These are phyloP conservation scores for Penicillium arizonense DNA, from an alignment of 495 filamentous ascomycete species.

Conservation along the genomic window DNA sequence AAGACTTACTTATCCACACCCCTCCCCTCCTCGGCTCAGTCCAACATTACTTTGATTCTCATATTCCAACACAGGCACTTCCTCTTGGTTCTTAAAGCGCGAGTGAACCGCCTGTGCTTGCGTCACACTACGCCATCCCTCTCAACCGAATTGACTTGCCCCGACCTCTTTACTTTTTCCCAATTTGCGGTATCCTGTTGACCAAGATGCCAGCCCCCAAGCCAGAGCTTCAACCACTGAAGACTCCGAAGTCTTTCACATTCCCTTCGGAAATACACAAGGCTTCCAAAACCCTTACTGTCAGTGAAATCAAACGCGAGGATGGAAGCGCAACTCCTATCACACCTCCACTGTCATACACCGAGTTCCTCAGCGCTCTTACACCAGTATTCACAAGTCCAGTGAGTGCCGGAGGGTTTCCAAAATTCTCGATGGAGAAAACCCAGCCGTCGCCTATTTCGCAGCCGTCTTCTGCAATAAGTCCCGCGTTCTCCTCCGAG, in stretches of 20 bases:
- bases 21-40: constrained; percentile 19
- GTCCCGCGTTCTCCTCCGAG: constrained; percentile 27
- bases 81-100: neutral
- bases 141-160: neutral
- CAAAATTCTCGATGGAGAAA: constrained; percentile 33
- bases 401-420: constrained; percentile 31
- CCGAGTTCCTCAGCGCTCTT: constrained; percentile 82
- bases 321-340: constrained; percentile 73
- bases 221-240: neutral
- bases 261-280: constrained; percentile 4
- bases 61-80: too few relatives aligned
- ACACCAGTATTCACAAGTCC: constrained; percentile 61
- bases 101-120: neutral
- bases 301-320: constrained; percentile 45
- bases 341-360: constrained; percentile 87
- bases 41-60: neutral
- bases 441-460: constrained; percentile 36
- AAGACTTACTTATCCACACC: constrained; percentile 34
- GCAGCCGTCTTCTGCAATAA: constrained; percentile 39
- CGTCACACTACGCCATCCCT: constrained; percentile 1
- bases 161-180: neutral
- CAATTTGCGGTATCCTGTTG: neutral
- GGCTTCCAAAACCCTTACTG: neutral
- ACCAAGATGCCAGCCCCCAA: neutral
- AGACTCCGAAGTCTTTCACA: neutral